Evolutionary conservation across 768 basidiomycete species (phyloP).

Genomic region (Phaffia australis): DNA sequence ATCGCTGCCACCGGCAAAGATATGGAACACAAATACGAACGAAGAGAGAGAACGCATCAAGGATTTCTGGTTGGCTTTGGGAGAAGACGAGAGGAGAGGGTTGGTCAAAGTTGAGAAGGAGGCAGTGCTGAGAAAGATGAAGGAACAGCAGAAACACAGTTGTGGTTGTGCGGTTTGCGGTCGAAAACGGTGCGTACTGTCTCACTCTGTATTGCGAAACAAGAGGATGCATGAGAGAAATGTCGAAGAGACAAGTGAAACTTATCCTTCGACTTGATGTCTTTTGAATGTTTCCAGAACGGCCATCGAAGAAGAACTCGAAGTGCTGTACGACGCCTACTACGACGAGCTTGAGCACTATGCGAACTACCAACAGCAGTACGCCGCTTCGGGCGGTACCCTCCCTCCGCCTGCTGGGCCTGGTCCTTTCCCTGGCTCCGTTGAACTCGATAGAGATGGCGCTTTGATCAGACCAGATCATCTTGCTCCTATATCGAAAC

Average conservation of each 20-base stretch:
- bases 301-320: constrained; percentile 99
- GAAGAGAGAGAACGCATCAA: constrained; percentile 96
- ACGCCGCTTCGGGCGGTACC: constrained; percentile 69
- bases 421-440: constrained; percentile 94
- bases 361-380: constrained; percentile 56
- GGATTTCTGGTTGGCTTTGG: constrained; percentile 92
- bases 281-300: constrained; percentile 46
- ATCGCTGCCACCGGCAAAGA: constrained; percentile 47
- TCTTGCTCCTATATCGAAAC: constrained; percentile 34
- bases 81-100: constrained; percentile 76
- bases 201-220: constrained; percentile 5
- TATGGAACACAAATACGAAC: constrained; percentile 83
- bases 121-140: constrained; percentile 95
- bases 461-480: constrained; percentile 47
- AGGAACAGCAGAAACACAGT: constrained; percentile 94
- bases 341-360: constrained; percentile 99
- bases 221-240: not conserved
- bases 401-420: constrained; percentile 88
- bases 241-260: not conserved
- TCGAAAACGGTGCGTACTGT: constrained; percentile 72
- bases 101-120: constrained; percentile 98
- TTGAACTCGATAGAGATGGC: constrained; percentile 90
- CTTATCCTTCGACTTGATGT: not conserved
- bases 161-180: constrained; percentile 95
- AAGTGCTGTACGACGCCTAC: constrained; percentile 99